These are phyloP conservation scores for Trichoderma reesei DNA, from an alignment of 495 filamentous ascomycete species.

Conservation along the genomic window DNA sequence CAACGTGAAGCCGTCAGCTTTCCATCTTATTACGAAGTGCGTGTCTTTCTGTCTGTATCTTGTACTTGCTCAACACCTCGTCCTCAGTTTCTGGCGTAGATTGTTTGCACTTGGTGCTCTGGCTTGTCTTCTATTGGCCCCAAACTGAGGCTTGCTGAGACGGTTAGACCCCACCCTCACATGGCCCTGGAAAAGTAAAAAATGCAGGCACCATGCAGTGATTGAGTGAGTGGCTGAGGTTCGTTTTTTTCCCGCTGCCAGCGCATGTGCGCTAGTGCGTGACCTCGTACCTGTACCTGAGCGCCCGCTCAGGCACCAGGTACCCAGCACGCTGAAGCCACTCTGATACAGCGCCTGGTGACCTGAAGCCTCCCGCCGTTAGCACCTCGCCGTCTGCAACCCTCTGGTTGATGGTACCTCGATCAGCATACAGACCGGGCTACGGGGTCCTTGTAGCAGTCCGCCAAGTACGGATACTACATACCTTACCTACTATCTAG, in stretches of 20 bases:
- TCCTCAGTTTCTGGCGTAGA: neutral
- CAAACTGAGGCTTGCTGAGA: neutral
- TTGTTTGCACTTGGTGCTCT: neutral
- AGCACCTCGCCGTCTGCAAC: neutral
- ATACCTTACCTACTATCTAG: no score
- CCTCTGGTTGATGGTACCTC: no score
- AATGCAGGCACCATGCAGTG: neutral
- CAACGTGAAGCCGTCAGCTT: no score
- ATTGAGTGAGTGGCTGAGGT: no score
- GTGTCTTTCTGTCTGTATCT: neutral
- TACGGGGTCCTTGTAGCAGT: no score
- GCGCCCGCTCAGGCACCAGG: slow-evolving; percentile 1
- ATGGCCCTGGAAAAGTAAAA: neutral
- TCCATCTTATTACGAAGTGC: no score
- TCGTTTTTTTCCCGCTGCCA: neutral
- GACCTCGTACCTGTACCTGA: neutral
- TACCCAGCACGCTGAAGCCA: neutral
- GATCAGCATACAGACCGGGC: no score
- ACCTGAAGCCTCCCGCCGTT: neutral
- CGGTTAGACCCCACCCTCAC: neutral
- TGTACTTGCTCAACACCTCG: neutral
- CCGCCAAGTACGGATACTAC: no score
- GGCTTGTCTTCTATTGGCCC: neutral
- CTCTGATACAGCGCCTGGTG: neutral
- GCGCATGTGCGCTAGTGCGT: neutral